phyloP scores from a whole-genome alignment of 2,329 filamentous ascomycete genomes.

The Fusarium setosum region DNA sequence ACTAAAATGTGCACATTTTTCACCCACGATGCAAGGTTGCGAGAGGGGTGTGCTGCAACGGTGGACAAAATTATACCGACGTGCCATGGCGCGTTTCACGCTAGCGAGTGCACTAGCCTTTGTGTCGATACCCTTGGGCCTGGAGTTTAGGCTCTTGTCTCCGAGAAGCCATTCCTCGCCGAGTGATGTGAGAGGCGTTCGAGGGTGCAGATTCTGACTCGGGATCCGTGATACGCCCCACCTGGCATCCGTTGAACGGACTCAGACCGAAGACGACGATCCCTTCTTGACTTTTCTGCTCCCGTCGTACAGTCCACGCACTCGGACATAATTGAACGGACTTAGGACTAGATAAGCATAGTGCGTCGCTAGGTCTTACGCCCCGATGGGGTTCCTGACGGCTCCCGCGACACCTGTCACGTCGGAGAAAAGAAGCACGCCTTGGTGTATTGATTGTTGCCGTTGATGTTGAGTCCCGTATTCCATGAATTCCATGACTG shows the following conservation, averaged over 20 bases:
- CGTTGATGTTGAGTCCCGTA: background rate
- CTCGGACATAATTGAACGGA: slow-evolving; percentile 21
- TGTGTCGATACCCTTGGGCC: background rate
- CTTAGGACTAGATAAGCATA: slow-evolving; percentile 9
- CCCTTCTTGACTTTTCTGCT: too few relatives aligned
- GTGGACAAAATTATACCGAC: background rate
- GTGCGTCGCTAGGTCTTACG: background rate
- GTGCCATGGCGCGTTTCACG: background rate
- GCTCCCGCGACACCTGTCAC: background rate
- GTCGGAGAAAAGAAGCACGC: background rate
- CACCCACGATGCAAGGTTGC: slow-evolving; percentile 4
- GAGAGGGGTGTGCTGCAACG: background rate
- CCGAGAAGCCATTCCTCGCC: slow-evolving; percentile 8
- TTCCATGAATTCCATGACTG: too few relatives aligned
- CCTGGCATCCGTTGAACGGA: slow-evolving; percentile 14
- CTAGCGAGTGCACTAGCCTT: background rate
- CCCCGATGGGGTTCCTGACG: background rate
- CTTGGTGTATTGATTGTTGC: background rate
- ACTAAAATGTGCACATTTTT: slow-evolving; percentile 6
- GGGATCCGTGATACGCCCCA: slow-evolving; percentile 25
- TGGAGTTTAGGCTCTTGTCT: slow-evolving; percentile 35
- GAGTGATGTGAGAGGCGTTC: slow-evolving; percentile 18
- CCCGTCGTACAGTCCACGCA: too few relatives aligned
- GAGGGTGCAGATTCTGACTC: slow-evolving; percentile 18
- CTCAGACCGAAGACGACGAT: slow-evolving; percentile 16